A percentile compares a stretch with the other conserved stretches of the same genome.
Evolutionary conservation across 2,329 filamentous ascomycete species (phyloP).

Genomic region (Fusarium sp.): DNA sequence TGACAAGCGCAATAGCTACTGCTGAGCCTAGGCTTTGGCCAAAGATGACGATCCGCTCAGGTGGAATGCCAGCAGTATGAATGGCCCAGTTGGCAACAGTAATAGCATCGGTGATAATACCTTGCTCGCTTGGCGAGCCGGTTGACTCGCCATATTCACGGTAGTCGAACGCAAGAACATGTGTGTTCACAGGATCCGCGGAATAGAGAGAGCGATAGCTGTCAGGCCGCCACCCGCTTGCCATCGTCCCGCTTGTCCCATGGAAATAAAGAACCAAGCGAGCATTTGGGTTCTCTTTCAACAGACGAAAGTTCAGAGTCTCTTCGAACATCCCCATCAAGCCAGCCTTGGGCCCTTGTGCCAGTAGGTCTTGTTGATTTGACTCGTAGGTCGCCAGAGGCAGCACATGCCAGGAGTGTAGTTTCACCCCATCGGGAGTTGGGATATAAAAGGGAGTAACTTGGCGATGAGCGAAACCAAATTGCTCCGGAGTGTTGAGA

Average conservation of each 20-base stretch:
- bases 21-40: constrained; percentile 70
- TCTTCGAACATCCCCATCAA: constrained; percentile 17
- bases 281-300: constrained; percentile 61
- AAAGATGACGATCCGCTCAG: constrained; percentile 69
- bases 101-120: constrained; percentile 67
- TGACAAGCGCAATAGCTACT: constrained; percentile 52
- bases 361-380: constrained; percentile 63
- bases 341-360: constrained; percentile 11
- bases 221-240: constrained; percentile 65
- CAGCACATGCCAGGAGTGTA: constrained; percentile 81
- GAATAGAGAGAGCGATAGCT: constrained; percentile 70
- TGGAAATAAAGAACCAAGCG: constrained; percentile 66
- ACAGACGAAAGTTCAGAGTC: constrained; percentile 57
- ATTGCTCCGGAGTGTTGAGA: constrained; percentile 73
- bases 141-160: constrained; percentile 69
- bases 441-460: constrained; percentile 76
- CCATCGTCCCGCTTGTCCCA: constrained; percentile 69
- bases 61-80: constrained; percentile 64
- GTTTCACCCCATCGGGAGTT: constrained; percentile 73
- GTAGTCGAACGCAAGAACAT: constrained; percentile 72
- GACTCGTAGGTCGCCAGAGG: constrained; percentile 63
- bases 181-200: constrained; percentile 64
- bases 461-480: constrained; percentile 78
- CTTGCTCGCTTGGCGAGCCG: constrained; percentile 67
- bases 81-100: constrained; percentile 67